phyloP scores from a whole-genome alignment of 345 rosid genomes.

The Salix dunnii region DNA sequence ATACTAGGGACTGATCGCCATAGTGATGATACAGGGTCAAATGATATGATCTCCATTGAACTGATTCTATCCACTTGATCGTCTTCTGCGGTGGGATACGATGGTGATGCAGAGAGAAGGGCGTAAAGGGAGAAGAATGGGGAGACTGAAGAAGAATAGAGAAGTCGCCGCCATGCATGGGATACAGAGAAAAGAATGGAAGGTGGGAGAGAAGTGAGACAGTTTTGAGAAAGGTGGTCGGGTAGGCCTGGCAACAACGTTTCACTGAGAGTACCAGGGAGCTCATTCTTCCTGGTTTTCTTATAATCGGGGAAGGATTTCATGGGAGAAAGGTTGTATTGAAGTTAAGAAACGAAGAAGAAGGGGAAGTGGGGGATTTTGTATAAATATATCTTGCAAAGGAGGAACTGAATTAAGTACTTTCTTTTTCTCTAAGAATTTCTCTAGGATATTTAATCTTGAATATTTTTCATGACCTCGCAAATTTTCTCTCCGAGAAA shows the following conservation, averaged over 20 bases:
- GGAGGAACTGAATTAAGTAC: too few relatives aligned
- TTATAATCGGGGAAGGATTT: neutral
- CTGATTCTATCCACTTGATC: neutral
- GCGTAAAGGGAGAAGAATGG: slow-evolving; percentile 45
- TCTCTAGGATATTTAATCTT: too few relatives aligned
- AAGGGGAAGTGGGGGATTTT: too few relatives aligned
- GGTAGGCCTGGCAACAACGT: slow-evolving; percentile 45
- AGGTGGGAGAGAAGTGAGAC: slow-evolving; percentile 38
- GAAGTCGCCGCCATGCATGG: slow-evolving; percentile 49
- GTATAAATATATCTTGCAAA: too few relatives aligned
- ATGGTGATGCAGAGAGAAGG: slow-evolving; percentile 22
- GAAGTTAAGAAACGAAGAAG: neutral
- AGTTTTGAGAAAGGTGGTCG: slow-evolving; percentile 38
- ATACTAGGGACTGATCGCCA: slow-evolving; percentile 45
- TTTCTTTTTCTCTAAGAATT: too few relatives aligned
- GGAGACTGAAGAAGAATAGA: slow-evolving; percentile 46
- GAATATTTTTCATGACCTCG: too few relatives aligned
- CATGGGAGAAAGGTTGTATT: neutral
- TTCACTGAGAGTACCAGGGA: neutral
- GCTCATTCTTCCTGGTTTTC: neutral
- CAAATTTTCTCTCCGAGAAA: too few relatives aligned
- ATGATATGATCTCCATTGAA: slow-evolving; percentile 28
- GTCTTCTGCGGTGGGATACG: neutral
- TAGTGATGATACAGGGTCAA: slow-evolving; percentile 41
- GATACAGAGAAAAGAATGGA: slow-evolving; percentile 47